phyloP scores from a whole-genome alignment of 1,284 basidiomycete species.

The Crucibulum cyathiforme region DNA sequence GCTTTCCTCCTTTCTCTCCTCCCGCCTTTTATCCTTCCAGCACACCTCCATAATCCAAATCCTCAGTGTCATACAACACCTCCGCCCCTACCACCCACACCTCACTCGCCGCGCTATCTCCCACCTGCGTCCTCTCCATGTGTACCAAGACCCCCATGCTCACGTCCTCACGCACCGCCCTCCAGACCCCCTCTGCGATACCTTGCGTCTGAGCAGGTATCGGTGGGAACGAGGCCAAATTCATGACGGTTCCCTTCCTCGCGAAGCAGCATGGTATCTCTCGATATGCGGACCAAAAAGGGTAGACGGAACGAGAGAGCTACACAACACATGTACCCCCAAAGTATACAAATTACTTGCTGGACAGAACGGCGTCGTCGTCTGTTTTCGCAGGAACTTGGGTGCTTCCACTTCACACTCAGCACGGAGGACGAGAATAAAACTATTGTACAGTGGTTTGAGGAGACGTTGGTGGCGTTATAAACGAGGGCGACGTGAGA shows the following conservation, averaged over 20 bases:
- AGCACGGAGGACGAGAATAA: constrained; percentile 86
- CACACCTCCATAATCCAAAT: too few relatives aligned
- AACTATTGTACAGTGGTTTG: constrained; percentile 55
- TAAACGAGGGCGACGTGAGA: constrained; percentile 18
- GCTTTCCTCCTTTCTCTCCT: too few relatives aligned
- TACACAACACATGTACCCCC: constrained; percentile 76
- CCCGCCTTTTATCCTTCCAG: too few relatives aligned
- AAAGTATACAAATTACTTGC: constrained; percentile 85
- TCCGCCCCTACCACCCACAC: constrained; percentile 89
- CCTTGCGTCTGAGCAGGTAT: constrained; percentile 75
- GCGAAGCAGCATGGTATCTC: constrained; percentile 10
- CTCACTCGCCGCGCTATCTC: constrained; percentile 80
- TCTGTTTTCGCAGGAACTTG: constrained; percentile 86
- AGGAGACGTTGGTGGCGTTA: constrained; percentile 48
- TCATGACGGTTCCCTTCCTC: constrained; percentile 85
- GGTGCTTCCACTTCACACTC: constrained; percentile 89
- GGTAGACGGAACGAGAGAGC: constrained; percentile 26
- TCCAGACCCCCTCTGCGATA: constrained; percentile 35
- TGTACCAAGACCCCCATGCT: constrained; percentile 69
- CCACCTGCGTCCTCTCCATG: constrained; percentile 70
- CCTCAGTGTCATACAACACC: constrained; percentile 98
- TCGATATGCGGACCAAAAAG: constrained; percentile 33
- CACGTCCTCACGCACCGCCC: constrained; percentile 58
- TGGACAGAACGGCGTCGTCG: constrained; percentile 86
- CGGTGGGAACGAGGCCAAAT: constrained; percentile 92